phyloP scores from a whole-genome alignment of 2,329 filamentous ascomycete genomes.

The Aspergillus caelatus region DNA sequence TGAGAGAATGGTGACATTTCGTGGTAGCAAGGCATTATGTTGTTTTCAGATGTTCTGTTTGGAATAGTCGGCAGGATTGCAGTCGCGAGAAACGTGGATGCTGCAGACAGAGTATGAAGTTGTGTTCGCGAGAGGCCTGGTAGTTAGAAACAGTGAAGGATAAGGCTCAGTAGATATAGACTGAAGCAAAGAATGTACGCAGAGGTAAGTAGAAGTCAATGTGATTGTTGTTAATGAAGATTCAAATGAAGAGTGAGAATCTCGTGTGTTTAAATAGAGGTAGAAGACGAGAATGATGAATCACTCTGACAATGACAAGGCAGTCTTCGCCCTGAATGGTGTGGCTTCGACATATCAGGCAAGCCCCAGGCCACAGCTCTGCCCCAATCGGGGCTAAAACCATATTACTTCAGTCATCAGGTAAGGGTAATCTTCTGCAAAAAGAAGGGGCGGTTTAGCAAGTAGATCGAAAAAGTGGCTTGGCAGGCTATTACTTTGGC shows the following conservation, averaged over 20 bases:
- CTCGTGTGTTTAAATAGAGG: neutral
- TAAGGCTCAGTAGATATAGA: neutral
- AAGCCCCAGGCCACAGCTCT: slow-evolving; percentile 1
- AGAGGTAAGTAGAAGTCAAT: neutral
- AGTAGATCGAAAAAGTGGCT: slow-evolving; percentile 3
- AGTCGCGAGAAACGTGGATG: neutral
- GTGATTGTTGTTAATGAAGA: neutral
- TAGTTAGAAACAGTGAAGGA: neutral
- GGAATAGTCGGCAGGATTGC: neutral
- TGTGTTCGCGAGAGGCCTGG: neutral
- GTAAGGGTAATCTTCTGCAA: neutral
- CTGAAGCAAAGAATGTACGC: neutral
- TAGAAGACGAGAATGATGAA: slow-evolving; percentile 1
- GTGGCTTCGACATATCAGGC: slow-evolving; percentile 4
- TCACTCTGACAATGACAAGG: slow-evolving; percentile 3
- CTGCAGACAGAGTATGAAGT: neutral
- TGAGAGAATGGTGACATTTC: neutral
- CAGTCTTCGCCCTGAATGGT: neutral
- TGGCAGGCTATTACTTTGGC: neutral
- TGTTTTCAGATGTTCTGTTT: neutral
- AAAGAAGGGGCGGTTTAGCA: neutral
- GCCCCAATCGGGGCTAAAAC: slow-evolving; percentile 6
- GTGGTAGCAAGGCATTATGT: neutral
- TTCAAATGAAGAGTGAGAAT: neutral
- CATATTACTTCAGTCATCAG: slow-evolving; percentile 4